Base-by-base conservation (phyloP, 805 yeast genomes). In the Pichia californica region DNA sequence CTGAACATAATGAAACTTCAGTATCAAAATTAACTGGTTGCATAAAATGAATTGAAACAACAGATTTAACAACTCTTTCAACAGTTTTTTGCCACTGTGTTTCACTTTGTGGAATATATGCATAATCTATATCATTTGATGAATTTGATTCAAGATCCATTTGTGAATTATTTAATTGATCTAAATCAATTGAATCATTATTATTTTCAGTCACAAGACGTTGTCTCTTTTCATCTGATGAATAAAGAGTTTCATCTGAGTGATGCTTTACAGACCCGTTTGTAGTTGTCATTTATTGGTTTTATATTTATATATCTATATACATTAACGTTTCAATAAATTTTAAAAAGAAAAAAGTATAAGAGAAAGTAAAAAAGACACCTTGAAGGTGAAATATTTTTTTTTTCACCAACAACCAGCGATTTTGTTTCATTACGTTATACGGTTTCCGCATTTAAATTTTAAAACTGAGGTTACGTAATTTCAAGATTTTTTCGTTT, bases 1-100 rank as follows among this genome's bases (percentile, higher is more conserved):
- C 95, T 42, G 86, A 78, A 23, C 83, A 87, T 35, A 81, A 62
- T 1, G 95, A 82, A 3, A 79, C 64, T 53, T 89, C 97, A 31
- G 93, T 82, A 56, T 89, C 97, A 58, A 89, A 89, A 49, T 81
- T 79, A 3, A 81, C 77, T n/a, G 86, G 87, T 61, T 84, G 93
- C 10, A 93, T 74, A 57, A 89, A 88, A 61, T 87, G 95, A 40
- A 89, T 81, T 1, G 95, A 84, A 3, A 89, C 96, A 19, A 88
- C 96, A 6, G 87, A 77, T 49, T 81, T 77, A 31, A 88, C 94
- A 3, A 88, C 96, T 41, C 73, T 73, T 38, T 86, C 79, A 39
- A 88, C 87, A 1, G 96, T 85, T 31, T 69, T 67, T 56, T 83
- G 89, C 97, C 97, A 88, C 52, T 71, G 68, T 1, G 69, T 46